phyloP scores from a whole-genome alignment of 164 flowering plant genomes.

The Litsea cubeba region DNA sequence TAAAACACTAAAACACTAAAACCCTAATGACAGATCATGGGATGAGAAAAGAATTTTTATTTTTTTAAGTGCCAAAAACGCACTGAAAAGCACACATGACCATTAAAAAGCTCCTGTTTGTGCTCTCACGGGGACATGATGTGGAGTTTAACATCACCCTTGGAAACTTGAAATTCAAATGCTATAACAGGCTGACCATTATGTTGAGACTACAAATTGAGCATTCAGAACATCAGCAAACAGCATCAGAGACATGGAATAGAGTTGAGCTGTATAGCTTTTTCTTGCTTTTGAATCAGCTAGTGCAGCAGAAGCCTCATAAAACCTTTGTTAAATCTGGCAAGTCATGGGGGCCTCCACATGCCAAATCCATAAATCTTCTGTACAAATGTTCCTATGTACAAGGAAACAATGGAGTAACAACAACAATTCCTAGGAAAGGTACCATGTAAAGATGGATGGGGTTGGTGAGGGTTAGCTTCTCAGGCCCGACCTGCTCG shows the following conservation, averaged over 20 bases:
- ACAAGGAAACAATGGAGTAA: slow-evolving; percentile 9
- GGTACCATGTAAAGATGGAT: not conserved
- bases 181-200: not conserved
- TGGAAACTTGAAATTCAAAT: no score
- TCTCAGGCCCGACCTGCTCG: slow-evolving; percentile 32
- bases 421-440: not conserved
- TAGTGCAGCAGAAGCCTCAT: slow-evolving; percentile 1
- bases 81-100: no score
- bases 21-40: no score
- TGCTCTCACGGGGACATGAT: no score
- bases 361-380: slow-evolving; percentile 4
- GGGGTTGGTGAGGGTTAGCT: slow-evolving; percentile 26
- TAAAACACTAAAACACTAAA: no score
- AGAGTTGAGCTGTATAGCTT: not conserved
- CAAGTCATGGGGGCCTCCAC: not conserved
- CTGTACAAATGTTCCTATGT: slow-evolving; percentile 14
- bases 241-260: not conserved
- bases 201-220: not conserved
- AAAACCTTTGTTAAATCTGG: not conserved
- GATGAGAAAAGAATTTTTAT: no score
- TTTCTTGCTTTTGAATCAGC: not conserved
- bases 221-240: not conserved
- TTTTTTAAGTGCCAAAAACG: no score
- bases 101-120: no score
- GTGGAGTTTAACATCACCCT: no score